These are phyloP conservation scores for Erysimum cheiranthoides DNA, from an alignment of 345 rosid genomes.

Conservation along the genomic window DNA sequence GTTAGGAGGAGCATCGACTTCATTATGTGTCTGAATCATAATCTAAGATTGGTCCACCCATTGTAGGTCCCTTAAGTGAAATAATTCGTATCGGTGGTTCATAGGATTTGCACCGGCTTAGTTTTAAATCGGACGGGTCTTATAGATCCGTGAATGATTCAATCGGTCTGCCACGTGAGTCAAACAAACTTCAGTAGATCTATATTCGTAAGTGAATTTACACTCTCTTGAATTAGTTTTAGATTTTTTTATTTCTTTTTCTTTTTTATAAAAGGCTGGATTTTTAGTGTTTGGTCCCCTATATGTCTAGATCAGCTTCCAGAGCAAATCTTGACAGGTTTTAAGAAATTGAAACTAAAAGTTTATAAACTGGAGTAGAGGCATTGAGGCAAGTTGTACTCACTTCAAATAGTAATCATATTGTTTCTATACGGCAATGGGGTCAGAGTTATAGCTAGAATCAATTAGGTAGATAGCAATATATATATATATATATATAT, in stretches of 20 bases:
- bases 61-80: slow-evolving; percentile 20
- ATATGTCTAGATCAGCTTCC: slow-evolving; percentile 24
- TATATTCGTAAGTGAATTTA: neutral
- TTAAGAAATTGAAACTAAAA: neutral
- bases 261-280: neutral
- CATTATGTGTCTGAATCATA: slow-evolving; percentile 38
- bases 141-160: slow-evolving; percentile 41
- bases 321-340: slow-evolving; percentile 27
- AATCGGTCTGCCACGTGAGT: slow-evolving; percentile 47
- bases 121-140: slow-evolving; percentile 30
- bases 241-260: neutral
- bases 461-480: too few relatives aligned
- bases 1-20: slow-evolving; percentile 35
- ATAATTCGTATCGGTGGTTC: slow-evolving; percentile 36
- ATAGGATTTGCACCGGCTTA: slow-evolving; percentile 38
- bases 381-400: slow-evolving; percentile 22
- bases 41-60: slow-evolving; percentile 16
- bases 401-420: slow-evolving; percentile 16
- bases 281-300: slow-evolving; percentile 13
- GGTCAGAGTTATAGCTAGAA: neutral
- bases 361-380: neutral
- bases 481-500: too few relatives aligned
- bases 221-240: neutral
- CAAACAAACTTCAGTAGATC: slow-evolving; percentile 25
- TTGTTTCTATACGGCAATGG: slow-evolving; percentile 1